Conservation (phyloP, 768 basidiomycete genomes). For the Dacryopinax spathularia region DNA sequence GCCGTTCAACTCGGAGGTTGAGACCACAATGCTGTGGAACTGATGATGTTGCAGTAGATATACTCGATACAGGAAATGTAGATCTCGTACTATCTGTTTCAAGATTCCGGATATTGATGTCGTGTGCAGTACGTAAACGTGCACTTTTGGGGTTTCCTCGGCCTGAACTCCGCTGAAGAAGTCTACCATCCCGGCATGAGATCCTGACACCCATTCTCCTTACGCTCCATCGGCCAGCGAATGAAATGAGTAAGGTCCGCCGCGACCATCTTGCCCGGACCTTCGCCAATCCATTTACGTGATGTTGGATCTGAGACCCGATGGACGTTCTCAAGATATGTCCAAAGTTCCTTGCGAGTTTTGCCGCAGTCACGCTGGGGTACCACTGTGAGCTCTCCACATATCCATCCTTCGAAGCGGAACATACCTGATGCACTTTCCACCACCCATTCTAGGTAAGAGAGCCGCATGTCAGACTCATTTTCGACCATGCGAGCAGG, state of each 20-base stretch:
- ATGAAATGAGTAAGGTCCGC: slow-evolving; percentile 1
- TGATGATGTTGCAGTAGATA: no score
- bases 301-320: neutral
- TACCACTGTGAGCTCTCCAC: no score
- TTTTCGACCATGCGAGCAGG: neutral
- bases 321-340: neutral
- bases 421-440: slow-evolving; percentile 1
- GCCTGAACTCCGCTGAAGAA: neutral
- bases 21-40: no score
- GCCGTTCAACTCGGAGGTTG: no score
- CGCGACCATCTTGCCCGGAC: neutral
- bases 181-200: neutral
- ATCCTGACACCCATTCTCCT: slow-evolving; percentile 2
- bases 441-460: neutral
- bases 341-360: neutral
- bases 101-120: neutral
- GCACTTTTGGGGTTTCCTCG: neutral
- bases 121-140: neutral
- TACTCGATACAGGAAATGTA: no score
- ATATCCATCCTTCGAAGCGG: neutral
- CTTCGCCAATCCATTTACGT: neutral
- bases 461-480: neutral
- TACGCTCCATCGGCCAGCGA: neutral
- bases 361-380: neutral
- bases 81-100: no score